Conservation (phyloP, 2,329 filamentous ascomycete species). For the Fusarium sp. region DNA sequence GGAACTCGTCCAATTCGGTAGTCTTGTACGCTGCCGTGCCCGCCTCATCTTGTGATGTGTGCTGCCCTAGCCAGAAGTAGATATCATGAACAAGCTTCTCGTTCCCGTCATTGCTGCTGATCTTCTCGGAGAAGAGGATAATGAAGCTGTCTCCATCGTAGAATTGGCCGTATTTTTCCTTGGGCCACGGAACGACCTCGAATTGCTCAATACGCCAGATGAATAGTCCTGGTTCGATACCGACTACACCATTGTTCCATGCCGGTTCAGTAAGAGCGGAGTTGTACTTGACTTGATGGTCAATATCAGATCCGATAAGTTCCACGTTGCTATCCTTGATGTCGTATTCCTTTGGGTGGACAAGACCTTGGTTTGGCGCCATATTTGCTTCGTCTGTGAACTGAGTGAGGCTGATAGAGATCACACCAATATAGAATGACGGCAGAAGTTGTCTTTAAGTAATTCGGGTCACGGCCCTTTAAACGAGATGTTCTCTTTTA, state of each 20-base stretch:
- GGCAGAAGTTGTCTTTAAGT: constrained; percentile 25
- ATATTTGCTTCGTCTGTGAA: constrained; percentile 56
- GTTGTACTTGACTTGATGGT: constrained; percentile 78
- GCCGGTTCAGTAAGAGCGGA: constrained; percentile 76
- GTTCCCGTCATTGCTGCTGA: constrained; percentile 60
- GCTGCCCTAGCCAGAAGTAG: constrained; percentile 78
- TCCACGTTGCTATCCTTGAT: constrained; percentile 79
- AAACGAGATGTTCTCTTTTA: constrained; percentile 11
- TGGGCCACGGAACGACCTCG: constrained; percentile 73
- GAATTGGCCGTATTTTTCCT: constrained; percentile 70
- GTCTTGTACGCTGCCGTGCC: constrained; percentile 80
- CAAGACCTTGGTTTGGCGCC: constrained; percentile 73
- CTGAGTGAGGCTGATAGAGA: neutral
- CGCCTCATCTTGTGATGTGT: constrained; percentile 78
- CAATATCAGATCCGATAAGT: constrained; percentile 73
- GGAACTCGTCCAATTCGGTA: constrained; percentile 77
- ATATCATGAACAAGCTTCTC: constrained; percentile 72
- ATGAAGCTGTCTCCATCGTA: constrained; percentile 79
- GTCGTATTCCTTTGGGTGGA: constrained; percentile 75
- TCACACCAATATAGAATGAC: neutral
- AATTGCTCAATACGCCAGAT: constrained; percentile 80
- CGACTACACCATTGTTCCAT: constrained; percentile 73
- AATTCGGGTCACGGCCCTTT: constrained; percentile 3
- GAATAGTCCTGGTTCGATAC: constrained; percentile 66
- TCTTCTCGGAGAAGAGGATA: constrained; percentile 71